Evolutionary conservation across 768 basidiomycete species (phyloP).

Genomic region (Boletus fagicola): DNA sequence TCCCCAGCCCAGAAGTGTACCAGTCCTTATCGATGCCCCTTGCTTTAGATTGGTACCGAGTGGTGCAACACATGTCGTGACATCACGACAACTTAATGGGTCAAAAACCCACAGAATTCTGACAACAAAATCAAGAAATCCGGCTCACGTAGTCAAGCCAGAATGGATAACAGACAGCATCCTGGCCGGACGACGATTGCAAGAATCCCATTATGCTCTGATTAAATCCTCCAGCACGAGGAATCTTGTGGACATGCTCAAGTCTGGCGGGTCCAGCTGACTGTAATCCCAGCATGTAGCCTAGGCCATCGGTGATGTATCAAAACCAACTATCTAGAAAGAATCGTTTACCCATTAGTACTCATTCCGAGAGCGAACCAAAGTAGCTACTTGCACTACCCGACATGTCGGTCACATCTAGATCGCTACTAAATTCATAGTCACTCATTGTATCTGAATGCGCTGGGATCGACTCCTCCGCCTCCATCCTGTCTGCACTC

Average conservation of each 20-base stretch:
- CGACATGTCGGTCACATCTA: constrained; percentile 50
- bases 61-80: constrained; percentile 75
- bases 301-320: constrained; percentile 6
- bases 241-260: constrained; percentile 41
- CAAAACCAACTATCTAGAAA: constrained; percentile 4
- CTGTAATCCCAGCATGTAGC: not conserved
- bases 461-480: constrained; percentile 24
- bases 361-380: constrained; percentile 34
- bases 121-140: constrained; percentile 46
- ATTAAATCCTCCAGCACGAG: constrained; percentile 39
- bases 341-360: not conserved
- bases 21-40: not conserved
- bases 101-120: constrained; percentile 69
- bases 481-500: constrained; percentile 56
- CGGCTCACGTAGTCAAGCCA: constrained; percentile 65
- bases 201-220: constrained; percentile 59
- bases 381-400: constrained; percentile 44
- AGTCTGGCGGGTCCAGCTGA: constrained; percentile 18
- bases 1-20: too few relatives aligned
- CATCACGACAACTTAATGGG: constrained; percentile 67
- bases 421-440: constrained; percentile 56
- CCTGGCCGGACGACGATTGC: constrained; percentile 51
- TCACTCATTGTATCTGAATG: constrained; percentile 43
- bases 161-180: constrained; percentile 77
- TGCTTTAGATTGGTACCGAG: constrained; percentile 49